Base-by-base conservation (phyloP, 208 protist genomes). In the Trypanosoma boissoni region DNA sequence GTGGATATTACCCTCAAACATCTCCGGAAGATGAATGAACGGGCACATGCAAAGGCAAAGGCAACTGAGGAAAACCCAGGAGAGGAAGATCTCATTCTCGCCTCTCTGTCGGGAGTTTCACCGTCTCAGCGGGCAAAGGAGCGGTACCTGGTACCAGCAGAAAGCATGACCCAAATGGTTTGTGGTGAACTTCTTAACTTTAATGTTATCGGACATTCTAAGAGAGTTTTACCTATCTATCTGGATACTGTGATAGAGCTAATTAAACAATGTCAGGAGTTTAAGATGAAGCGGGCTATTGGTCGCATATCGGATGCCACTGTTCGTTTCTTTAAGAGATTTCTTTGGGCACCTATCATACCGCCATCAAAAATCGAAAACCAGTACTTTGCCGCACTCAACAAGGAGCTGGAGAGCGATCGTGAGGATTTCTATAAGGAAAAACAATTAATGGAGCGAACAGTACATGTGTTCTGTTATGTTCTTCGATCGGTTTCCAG, bases 211-310 rank as follows among this genome's bases (percentile, higher is more conserved):
- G 78, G 83, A n/a, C 72, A 76, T 31, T 80, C 80, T 3, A 79
- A 72, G 41, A 75, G 75, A 34, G 29, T 88, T 7, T 68, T 84
- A n/a, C 72, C 74, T 24, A 77, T 89, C 56, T 93, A 78, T 68
- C 80, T 78, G 69, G 72, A 75, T 41, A 74, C 78, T 3, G 78
- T 74, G 2, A 56, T 42, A 39, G 64, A 83, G 32, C 77, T 88
- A 51, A 66, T 88, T 20, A 49, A 37, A 41, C 64, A 86, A 46
- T 88, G 80, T 63, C 61, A 88, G 43, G 64, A 80, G 50, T 80
- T 73, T 45, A 69, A 76, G 24, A 36, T 85, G 26, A 60, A 52
- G 16, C 28, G 64, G 23, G 73, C 78, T 27, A 60, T 88, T 46
- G 71, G 76, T 20, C 65, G 75, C 45, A 53, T 77, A 7, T 55